Percentiles rank a stretch among this genome's conserved stretches.
Conservation (phyloP, 331 rosid species). For the Prunus yedoensis region DNA sequence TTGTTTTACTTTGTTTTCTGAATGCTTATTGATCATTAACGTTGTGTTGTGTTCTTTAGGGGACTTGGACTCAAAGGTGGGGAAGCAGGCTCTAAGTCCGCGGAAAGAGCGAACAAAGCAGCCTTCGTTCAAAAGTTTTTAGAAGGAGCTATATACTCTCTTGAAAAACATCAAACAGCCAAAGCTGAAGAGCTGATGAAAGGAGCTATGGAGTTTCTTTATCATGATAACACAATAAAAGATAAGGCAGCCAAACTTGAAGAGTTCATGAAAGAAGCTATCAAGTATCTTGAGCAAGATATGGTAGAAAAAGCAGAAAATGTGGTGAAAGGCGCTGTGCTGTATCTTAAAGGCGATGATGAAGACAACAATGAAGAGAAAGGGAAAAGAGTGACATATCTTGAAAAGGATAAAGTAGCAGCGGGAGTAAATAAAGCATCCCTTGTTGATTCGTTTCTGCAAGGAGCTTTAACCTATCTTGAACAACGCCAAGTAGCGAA, state of each 20-base stretch:
- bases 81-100: neutral
- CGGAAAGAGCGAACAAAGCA: neutral
- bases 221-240: neutral
- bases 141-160: neutral
- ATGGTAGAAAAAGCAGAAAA: neutral
- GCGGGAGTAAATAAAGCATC: neutral
- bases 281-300: neutral
- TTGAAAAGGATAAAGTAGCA: neutral
- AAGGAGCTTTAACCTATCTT: neutral
- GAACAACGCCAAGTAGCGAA: neutral
- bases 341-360: neutral
- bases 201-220: neutral
- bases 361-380: neutral
- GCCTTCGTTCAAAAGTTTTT: neutral
- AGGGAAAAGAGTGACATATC: neutral
- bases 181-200: neutral
- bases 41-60: neutral
- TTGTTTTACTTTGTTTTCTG: neutral
- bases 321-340: neutral
- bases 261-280: neutral
- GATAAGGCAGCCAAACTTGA: neutral
- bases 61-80: neutral
- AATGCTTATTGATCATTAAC: neutral
- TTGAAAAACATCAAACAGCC: neutral
- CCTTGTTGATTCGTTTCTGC: neutral